A percentile compares a stretch with the other conserved stretches of the same genome.
Evolutionary conservation across 768 basidiomycete genomes (phyloP).

Genomic region (Hericium alpestre): DNA sequence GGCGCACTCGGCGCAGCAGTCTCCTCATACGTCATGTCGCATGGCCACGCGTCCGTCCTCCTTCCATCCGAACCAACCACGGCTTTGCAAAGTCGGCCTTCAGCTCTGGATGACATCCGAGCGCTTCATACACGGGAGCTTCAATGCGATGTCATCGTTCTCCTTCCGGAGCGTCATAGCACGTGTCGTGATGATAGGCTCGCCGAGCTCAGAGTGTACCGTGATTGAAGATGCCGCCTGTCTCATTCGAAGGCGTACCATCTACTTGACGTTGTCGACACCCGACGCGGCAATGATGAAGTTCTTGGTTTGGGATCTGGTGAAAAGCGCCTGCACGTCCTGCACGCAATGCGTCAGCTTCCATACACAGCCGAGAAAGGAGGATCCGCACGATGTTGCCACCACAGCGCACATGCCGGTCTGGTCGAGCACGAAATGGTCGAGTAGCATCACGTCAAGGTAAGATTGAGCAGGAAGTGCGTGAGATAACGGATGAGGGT

Average conservation of each 20-base stretch:
- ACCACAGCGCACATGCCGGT: no score
- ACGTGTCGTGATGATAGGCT: slow-evolving; percentile 95
- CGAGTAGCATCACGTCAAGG: no score
- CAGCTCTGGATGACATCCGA: slow-evolving; percentile 80
- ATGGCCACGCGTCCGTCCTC: slow-evolving; percentile 82
- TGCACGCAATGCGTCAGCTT: no score
- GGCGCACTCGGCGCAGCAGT: slow-evolving; percentile 81
- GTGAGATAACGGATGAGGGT: no score
- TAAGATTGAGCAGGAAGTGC: no score
- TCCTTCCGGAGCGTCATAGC: slow-evolving; percentile 98
- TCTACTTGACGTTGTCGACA: slow-evolving; percentile 84
- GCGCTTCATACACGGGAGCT: slow-evolving; percentile 92
- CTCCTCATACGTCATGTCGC: slow-evolving; percentile 99
- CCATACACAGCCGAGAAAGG: no score
- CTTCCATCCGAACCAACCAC: slow-evolving; percentile 97
- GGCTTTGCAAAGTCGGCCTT: slow-evolving; percentile 95
- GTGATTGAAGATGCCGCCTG: slow-evolving; percentile 94
- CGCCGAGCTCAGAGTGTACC: slow-evolving; percentile 93
- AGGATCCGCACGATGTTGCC: no score
- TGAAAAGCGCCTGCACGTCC: no score
- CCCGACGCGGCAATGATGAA: slow-evolving; percentile 92
- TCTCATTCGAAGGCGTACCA: slow-evolving; percentile 90
- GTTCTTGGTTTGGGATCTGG: no score
- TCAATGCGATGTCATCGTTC: slow-evolving; percentile 95
- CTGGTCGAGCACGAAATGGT: no score